Conservation (phyloP, 2,329 filamentous ascomycete species). For the Nemania serpens region DNA sequence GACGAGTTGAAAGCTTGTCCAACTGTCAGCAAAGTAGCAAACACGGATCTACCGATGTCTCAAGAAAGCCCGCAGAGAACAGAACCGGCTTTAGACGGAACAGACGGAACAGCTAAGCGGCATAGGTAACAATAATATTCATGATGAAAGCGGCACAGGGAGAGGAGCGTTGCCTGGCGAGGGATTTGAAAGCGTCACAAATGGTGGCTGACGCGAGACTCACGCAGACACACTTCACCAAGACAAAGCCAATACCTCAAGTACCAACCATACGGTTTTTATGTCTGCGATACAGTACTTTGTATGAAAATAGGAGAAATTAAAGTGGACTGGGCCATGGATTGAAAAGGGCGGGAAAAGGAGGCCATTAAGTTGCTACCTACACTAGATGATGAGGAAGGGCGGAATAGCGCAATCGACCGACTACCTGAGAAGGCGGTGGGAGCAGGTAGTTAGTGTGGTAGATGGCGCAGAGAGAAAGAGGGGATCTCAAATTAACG, state of each 20-base stretch:
- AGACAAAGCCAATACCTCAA: slow-evolving; percentile 20
- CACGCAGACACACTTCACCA: slow-evolving; percentile 19
- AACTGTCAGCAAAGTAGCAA: slow-evolving; percentile 4
- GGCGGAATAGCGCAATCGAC: neutral
- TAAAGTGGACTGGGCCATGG: slow-evolving; percentile 23
- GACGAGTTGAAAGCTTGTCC: slow-evolving; percentile 4
- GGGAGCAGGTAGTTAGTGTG: neutral
- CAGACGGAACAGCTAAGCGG: no score
- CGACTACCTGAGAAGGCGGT: neutral
- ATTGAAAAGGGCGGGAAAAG: slow-evolving; percentile 13
- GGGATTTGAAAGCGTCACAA: slow-evolving; percentile 26
- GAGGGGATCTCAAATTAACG: slow-evolving; percentile 20
- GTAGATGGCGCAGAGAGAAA: slow-evolving; percentile 22
- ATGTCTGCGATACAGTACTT: slow-evolving; percentile 7
- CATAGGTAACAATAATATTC: slow-evolving; percentile 14
- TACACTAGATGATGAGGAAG: slow-evolving; percentile 20
- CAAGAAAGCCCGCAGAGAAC: neutral
- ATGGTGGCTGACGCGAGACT: slow-evolving; percentile 31
- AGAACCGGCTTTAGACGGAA: slow-evolving; percentile 7
- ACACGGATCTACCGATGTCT: slow-evolving; percentile 3
- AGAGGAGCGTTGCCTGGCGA: slow-evolving; percentile 1
- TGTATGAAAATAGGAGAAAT: slow-evolving; percentile 1
- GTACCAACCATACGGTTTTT: neutral
- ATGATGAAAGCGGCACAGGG: slow-evolving; percentile 12
- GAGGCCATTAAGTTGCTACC: slow-evolving; percentile 14